Conservation (phyloP, 2,329 filamentous ascomycete species). For the Hymenoscyphus fructigenus region DNA sequence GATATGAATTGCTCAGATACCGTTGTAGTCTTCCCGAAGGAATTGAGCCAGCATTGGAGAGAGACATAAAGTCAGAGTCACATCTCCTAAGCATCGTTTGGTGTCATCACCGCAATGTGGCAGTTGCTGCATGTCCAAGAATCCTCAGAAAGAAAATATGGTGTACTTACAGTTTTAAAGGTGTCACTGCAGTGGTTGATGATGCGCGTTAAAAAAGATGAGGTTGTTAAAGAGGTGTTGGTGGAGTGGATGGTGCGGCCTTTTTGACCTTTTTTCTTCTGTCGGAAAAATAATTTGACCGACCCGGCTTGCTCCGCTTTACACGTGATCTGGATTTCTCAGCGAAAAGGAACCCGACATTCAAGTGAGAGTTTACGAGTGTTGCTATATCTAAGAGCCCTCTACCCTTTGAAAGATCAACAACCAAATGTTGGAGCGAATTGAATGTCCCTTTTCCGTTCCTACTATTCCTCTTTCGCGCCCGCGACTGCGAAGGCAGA, state of each 20-base stretch:
- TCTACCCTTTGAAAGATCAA: background rate
- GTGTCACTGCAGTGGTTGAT: constrained; percentile 3
- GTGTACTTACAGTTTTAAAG: constrained; percentile 22
- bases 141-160: background rate
- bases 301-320: background rate
- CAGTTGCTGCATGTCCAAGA: background rate
- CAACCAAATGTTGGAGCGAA: background rate
- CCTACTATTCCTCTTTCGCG: constrained; percentile 8
- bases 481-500: constrained; percentile 5
- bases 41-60: constrained; percentile 65
- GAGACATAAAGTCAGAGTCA: constrained; percentile 48
- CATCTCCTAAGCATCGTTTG: constrained; percentile 54
- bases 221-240: background rate
- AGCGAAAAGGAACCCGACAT: background rate
- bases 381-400: background rate
- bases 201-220: background rate
- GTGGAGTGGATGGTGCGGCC: background rate
- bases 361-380: background rate
- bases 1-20: constrained; percentile 74
- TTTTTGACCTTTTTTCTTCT: constrained; percentile 6
- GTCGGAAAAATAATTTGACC: background rate
- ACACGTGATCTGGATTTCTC: constrained; percentile 5
- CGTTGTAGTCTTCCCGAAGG: constrained; percentile 81
- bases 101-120: constrained; percentile 59
- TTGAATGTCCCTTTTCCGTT: constrained; percentile 11